Evolutionary conservation across 164 flowering plant species (phyloP), one percentile per base, ranked within the genome.

Genomic region (Santalum album): DNA sequence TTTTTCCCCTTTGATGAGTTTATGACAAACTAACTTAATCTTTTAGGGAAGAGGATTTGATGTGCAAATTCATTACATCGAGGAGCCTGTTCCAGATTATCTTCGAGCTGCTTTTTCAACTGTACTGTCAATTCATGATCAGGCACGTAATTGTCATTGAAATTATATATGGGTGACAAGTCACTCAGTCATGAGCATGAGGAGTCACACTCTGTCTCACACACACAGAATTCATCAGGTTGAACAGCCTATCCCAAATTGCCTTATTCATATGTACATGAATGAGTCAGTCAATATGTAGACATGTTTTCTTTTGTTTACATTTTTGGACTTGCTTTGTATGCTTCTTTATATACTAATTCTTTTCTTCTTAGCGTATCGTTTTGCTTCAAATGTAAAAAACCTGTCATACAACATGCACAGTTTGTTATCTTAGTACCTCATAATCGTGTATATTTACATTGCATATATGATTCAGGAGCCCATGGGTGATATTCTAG

Each of bases 1-100:
- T 2, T 22, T 54, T 35, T 32, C 53, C 36, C 44, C 1, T 22
- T 24, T 25, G 12, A 2, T 25, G 15, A 34, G 12, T 29, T n/a
- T 3, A 29, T 29, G 21, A 43, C 3, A 43, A 43, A 4, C 5
- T 16, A 43, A 4, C 25, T n/a, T 18, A 7, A 46, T n/a, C 32
- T 65, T 59, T 57, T 87, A 92, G 99, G 97, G 99, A 48, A 76
- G 96, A 77, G 96, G 97, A 39, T 92, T 67, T 66, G 76, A 75
- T 57, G 95, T 92, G 15, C 81, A 83, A 68, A 66, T 81, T 54
- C 80, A 78, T 62, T 87, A 80, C 76, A 77, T 77, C 39, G 88
- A 85, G 70, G 97, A 89, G 62, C 83, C 99, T 68, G 88, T 78
- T 25, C 54, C 90, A 14, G 86, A 92, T 66, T 92, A 92, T 73